Percentiles rank a stretch among this genome's conserved stretches.
phyloP scores from a whole-genome alignment of 2,329 filamentous ascomycete species.

The Colletotrichum cuscutae region DNA sequence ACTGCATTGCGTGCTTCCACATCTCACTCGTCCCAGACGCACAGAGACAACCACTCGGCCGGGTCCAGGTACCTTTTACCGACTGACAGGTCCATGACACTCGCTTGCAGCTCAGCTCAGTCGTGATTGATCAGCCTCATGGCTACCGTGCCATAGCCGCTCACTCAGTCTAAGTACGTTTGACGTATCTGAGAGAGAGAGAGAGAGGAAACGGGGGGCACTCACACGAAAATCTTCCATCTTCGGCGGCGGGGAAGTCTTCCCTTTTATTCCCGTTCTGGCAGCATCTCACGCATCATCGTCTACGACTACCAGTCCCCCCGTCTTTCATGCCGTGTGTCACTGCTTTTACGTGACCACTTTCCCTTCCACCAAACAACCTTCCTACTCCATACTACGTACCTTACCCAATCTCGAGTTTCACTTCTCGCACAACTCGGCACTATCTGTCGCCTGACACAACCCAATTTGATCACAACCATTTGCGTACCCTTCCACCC shows the following conservation, averaged over 20 bases:
- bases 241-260: slow-evolving; percentile 11
- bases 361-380: background rate
- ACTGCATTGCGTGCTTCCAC: background rate
- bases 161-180: background rate
- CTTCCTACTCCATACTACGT: background rate
- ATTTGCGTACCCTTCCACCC: background rate
- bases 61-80: background rate
- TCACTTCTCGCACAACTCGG: background rate
- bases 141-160: slow-evolving; percentile 15
- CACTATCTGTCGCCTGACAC: slow-evolving; percentile 11
- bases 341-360: slow-evolving; percentile 18
- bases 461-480: background rate
- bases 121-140: slow-evolving; percentile 22
- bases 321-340: slow-evolving; percentile 8
- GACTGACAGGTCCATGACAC: background rate
- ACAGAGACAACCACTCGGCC: slow-evolving; percentile 6
- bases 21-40: background rate
- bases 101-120: slow-evolving; percentile 5
- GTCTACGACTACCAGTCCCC: background rate
- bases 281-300: background rate
- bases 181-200: background rate
- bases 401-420: slow-evolving; percentile 7
- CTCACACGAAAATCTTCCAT: background rate
- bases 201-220: slow-evolving; percentile 1
- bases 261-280: slow-evolving; percentile 3